phyloP scores from a whole-genome alignment of 2,329 filamentous ascomycete genomes.

The Fusarium pilosicola region DNA sequence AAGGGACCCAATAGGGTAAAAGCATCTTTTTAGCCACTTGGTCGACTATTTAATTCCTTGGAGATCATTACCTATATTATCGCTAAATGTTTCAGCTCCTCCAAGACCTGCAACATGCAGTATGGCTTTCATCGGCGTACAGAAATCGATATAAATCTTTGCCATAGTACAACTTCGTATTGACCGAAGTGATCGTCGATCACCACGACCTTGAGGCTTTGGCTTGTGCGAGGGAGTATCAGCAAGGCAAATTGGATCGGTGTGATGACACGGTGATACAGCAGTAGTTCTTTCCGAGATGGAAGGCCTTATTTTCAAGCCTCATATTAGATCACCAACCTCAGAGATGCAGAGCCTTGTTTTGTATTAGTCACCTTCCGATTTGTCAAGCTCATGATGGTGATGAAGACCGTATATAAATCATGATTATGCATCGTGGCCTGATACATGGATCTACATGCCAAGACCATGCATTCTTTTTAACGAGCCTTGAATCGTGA shows the following conservation, averaged over 20 bases:
- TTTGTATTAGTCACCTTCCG: neutral
- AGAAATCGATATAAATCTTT: neutral
- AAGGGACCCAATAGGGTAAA: neutral
- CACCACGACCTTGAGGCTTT: neutral
- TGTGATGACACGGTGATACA: neutral
- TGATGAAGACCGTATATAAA: neutral
- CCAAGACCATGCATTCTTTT: neutral
- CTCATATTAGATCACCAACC: rapidly evolving
- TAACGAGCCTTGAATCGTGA: rapidly evolving
- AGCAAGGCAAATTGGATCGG: neutral
- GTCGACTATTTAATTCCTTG: neutral
- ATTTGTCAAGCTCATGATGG: neutral
- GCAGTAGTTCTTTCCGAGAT: neutral
- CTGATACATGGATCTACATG: neutral
- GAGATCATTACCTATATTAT: neutral
- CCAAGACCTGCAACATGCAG: neutral
- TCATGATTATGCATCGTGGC: neutral
- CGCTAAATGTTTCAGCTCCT: neutral
- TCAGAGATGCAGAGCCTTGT: neutral
- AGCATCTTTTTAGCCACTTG: neutral
- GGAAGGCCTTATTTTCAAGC: neutral
- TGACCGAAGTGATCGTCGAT: neutral
- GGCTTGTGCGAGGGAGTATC: neutral
- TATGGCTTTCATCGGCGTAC: neutral
- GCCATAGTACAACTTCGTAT: neutral